Evolutionary conservation across 176 grass and related monocot genomes (phyloP), one percentile per base, ranked within the genome.

Genomic region (Tillandsia fasciculata): DNA sequence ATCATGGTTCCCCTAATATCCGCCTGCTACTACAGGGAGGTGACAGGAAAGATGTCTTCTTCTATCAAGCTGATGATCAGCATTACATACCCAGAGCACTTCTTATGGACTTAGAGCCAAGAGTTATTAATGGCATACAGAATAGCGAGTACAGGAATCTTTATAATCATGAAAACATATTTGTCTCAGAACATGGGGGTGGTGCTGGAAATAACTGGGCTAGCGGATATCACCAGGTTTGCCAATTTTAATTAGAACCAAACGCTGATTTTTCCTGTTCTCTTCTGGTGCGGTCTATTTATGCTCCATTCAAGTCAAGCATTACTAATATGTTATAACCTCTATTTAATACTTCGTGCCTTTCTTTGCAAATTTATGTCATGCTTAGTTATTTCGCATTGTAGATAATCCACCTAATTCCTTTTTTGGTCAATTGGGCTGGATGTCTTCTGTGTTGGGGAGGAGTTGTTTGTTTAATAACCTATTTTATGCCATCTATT

Each of bases 161-260:
- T 6, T 99, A 94, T 78, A 99, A 99, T 72, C 95, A 99, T 26
- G 95, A 99, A 72, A 99, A 99, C 74, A 84, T 99, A 78, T 99
- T 87, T 82, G 72, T 93, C 13, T 87, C 95, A 68, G 90, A 99
- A 66, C 95, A 99, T 64, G 95, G 95, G 77, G 95, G 95, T 83
- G 95, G 95, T 82, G 95, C 90, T 9, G 95, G 95, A 22, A 99
- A 99, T 76, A 99, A 99, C 72, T 99, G 95, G 90, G 95, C 95
- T 64, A 99, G 90, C 77, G 95, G 95, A 69, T 99, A 99, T 75
- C 82, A 93, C 76, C 95, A 99, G 90, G 94, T 99, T 65, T 23
- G 64, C 7, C 22, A 52, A 26, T 70, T 23, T 70, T 70, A 51
- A 10, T 10, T 70, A 12, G 52, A 51, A 70, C 3, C 12, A 15